Evolutionary conservation across 2,329 filamentous ascomycete species (phyloP).

Genomic region (Colletotrichum scovillei): DNA sequence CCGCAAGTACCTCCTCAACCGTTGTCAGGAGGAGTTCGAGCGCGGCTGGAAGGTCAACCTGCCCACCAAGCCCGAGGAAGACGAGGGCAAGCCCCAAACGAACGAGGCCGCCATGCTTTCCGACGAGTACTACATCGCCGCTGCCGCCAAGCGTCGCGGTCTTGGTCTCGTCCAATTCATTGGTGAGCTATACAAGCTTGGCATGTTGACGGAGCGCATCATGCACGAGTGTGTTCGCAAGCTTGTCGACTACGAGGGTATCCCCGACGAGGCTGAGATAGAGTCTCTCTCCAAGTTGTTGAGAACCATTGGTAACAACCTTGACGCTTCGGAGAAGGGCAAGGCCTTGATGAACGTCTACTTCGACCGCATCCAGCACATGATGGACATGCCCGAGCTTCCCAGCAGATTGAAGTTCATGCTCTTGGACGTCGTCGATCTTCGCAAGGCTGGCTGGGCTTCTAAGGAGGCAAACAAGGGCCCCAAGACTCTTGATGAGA

Average conservation of each 20-base stretch:
- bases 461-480: slow-evolving; percentile 94
- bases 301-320: slow-evolving; percentile 88
- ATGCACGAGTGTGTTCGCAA: slow-evolving; percentile 99
- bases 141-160: slow-evolving; percentile 94
- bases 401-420: slow-evolving; percentile 94
- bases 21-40: slow-evolving; percentile 99
- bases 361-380: slow-evolving; percentile 87
- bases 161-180: slow-evolving; percentile 99
- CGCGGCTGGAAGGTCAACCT: slow-evolving; percentile 95
- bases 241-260: slow-evolving; percentile 92
- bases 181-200: slow-evolving; percentile 97
- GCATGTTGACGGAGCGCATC: slow-evolving; percentile 98
- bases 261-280: slow-evolving; percentile 95
- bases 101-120: slow-evolving; percentile 86
- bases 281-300: slow-evolving; percentile 95
- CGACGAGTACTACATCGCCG: slow-evolving; percentile 95
- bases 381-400: slow-evolving; percentile 83
- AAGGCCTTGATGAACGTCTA: slow-evolving; percentile 91
- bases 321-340: slow-evolving; percentile 87
- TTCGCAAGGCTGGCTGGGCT: slow-evolving; percentile 81
- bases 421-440: slow-evolving; percentile 93
- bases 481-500: slow-evolving; percentile 94
- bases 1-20: slow-evolving; percentile 98
- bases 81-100: slow-evolving; percentile 57
- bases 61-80: slow-evolving; percentile 77